Base-by-base conservation (phyloP, 768 basidiomycete species). In the Suillus tomentosus region DNA sequence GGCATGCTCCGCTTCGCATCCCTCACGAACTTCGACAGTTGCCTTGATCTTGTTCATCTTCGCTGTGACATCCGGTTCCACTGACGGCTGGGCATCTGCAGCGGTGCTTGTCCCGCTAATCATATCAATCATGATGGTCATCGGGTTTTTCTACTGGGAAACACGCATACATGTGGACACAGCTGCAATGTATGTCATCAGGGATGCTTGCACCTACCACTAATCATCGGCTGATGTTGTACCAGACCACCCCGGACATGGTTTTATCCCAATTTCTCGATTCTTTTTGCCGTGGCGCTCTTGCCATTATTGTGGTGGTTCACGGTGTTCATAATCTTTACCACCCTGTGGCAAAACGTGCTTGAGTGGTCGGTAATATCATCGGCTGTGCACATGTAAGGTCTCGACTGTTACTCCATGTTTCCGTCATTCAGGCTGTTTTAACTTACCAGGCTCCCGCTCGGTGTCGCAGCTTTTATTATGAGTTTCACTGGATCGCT, bases 81-180 rank as follows among this genome's bases (percentile, higher is more conserved):
- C 78, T 19, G 72, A 71, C 53, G 84, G 86, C 27, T 87, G 87
- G 87, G 71, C 69, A 5, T 71, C 78, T 1, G 77, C 82, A 5
- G 65, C 71, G 14, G 82, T 86, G 61, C 70, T 87, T 56, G 76
- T 73, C 5, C 80, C 83, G 0, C 73, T 88, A 40, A 70, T 84
- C 10, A 66, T 86, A 40, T 81, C 85, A 6, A 69, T 84, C 63
- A 40, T 79, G 10, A 65, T 82, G 13, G 68, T 74, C 39, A 66
- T 72, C 34, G 72, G 61, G 1, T 88, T 88, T 76, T 83, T 87
- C 72, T 73, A 78, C 59, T 86, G 81, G 79, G 85, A 87, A 66
- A 72, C 78, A 10, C 51, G 67, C 0, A 70, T 84, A 15, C 80
- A 79, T 3, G 66, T 68, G 17, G 72, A 81, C 13, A 70, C 68